Evolutionary conservation across 2,329 filamentous ascomycete genomes (phyloP), one percentile per base, ranked within the genome.

Genomic region (Hypoxylon sp.): DNA sequence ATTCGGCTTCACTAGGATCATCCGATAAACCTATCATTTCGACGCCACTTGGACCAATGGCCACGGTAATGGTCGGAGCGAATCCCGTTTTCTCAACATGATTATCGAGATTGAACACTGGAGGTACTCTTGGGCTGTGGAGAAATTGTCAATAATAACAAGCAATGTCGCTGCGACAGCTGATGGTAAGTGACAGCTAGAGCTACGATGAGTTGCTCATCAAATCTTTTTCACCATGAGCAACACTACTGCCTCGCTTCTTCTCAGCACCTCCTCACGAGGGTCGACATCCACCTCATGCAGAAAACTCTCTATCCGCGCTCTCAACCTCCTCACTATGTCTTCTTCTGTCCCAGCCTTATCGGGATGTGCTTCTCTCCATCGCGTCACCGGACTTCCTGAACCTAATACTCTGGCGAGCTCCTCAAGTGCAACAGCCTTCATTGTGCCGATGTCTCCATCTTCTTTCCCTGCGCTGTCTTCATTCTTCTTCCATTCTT

Each of bases 281-380:
- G 72, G 59, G 22, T 79, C 74, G 2, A 81, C 76, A 0, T 78
- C 80, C 0, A 73, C 75, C 11, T 77, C 76, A 4, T 73, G 73
- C 11, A 79, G 53, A 3, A 77, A 54, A 6, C 36, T 59, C 61
- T 76, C 76, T 3, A 78, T 65, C 7, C 71, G 55, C 30, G 64
- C 62, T 4, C 75, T 70, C 45, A 76, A 69, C n/a, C 73, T 67
- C 38, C 65, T 77, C 4, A 80, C 69, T 16, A 78, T 71, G 58
- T 81, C 82, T 0, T 72, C 46, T 8, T 83, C 81, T 0, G 81
- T 83, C 0, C 78, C 77, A 0, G 74, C 77, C 0, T 69, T 65
- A 0, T 80, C 79, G 0, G 80, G 79, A 65, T 85, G 70, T 0
- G 80, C 82, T 69, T 82, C 73, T 8, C 80, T 75, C 82, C 82